Base-by-base conservation (phyloP, 2,329 filamentous ascomycete genomes). In the Pestalotiopsis sp. region DNA sequence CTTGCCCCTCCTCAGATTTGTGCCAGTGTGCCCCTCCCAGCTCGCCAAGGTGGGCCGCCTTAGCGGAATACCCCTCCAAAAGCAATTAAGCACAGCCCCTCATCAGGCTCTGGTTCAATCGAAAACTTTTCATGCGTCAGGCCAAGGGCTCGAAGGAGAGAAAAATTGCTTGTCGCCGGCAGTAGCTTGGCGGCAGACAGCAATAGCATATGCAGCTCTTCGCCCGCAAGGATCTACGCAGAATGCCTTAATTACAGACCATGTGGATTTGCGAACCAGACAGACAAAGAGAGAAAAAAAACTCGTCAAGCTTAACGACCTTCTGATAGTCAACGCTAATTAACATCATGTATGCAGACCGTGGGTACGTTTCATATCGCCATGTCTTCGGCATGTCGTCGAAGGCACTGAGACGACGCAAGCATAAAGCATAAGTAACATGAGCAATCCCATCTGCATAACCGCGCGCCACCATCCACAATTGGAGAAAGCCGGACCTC, bases 111-210 rank as follows among this genome's bases (percentile, higher is more conserved):
- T 59, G 57, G 57, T 17, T 17, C 11, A 27, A 13, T 62, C 20
- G 59, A 62, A 62, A 62, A 62, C 59, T 62, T 62, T 62, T 62
- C 27, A 62, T 62, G 59, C 59, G 59, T 39, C 57, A 59, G 57
- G 23, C 57, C 25, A 17, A 52, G 45, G 45, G 20, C 45, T 52
- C 17, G n/a, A 52, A 36, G 57, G 23, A 27, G 57, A 36, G 57
- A 14, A 59, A 59, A 59, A 36, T 59, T 36, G 57, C 45, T 52
- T 11, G 45, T 52, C 45, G 45, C 45, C 45, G 45, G 45, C 45
- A 52, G 45, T 52, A 52, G 23, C 31, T 36, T 36, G 20, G 20
- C 55, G 12, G 7, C 55, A 20, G 25, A 13, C 23, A 27, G 14
- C 17, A 59, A 27, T 36, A 27, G 27, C 57, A 59, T 23, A 27